phyloP scores from a whole-genome alignment of 2,329 filamentous ascomycete species.

The Verticillium nubilum region DNA sequence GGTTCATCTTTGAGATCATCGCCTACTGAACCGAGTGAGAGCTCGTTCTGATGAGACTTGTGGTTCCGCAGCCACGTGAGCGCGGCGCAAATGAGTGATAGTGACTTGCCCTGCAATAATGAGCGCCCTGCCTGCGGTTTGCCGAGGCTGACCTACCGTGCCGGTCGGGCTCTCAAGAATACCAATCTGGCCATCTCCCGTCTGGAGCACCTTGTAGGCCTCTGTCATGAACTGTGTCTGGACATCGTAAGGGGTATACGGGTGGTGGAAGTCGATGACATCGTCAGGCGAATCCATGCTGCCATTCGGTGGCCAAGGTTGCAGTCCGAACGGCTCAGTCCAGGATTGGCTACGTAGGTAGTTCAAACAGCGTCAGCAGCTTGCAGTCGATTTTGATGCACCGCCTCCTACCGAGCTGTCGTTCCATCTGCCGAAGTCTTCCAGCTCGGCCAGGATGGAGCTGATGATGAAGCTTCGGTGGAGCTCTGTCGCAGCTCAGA shows the following conservation, averaged over 20 bases:
- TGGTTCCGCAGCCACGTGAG: conserved; percentile 87
- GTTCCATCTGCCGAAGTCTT: too few species aligned
- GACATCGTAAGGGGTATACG: conserved; percentile 81
- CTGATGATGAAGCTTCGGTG: not conserved
- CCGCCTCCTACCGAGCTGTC: too few species aligned
- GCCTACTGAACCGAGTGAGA: conserved; percentile 37
- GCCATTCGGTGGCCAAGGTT: not conserved
- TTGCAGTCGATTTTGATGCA: too few species aligned
- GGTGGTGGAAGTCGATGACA: conserved; percentile 69
- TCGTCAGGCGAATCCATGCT: not conserved
- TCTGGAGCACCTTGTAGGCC: conserved; percentile 71
- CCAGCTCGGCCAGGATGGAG: not conserved
- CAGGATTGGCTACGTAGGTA: too few species aligned
- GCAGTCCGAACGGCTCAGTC: too few species aligned
- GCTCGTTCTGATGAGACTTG: conserved; percentile 58
- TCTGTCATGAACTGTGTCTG: conserved; percentile 84
- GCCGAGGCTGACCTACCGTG: conserved; percentile 36
- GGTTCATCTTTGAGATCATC: conserved; percentile 61
- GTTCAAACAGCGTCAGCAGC: too few species aligned
- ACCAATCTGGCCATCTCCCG: conserved; percentile 66
- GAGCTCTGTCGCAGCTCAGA: not conserved
- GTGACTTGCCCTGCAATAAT: conserved; percentile 66
- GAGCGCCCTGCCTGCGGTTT: conserved; percentile 4
- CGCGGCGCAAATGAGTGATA: conserved; percentile 84
- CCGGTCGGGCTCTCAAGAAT: conserved; percentile 94